Evolutionary conservation across 345 rosid species (phyloP), one percentile per base, ranked within the genome.

Genomic region (Populus euphratica): DNA sequence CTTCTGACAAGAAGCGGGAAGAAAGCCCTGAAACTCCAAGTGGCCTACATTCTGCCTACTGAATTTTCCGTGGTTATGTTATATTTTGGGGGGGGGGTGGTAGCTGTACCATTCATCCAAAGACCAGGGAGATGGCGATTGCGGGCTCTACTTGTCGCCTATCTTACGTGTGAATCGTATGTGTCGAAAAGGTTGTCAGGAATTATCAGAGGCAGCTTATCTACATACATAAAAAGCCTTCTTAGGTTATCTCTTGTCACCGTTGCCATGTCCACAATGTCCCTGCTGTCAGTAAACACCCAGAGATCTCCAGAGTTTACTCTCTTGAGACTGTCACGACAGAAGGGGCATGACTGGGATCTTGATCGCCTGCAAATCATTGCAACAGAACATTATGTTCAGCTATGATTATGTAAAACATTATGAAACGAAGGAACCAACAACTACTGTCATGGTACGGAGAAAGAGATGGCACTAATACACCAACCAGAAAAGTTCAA

Each of bases 271-370:
- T 78, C 80, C 18, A 72, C 80, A 5, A 72, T 17, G 35, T 78
- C 80, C 66, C 33, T 64, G 33, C 67, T 35, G 27, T 50, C 72
- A 2, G 66, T 50, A 3, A 72, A 50, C 2, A 78, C 38, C 76
- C 80, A 78, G 14, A 78, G 72, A 10, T 78, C 80, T 23, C 72
- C 76, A 5, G 76, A 78, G 52, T 78, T 72, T 36, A 72, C 80
- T 36, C 72, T 72, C 43, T 72, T 72, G 5, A 78, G 76, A 72
- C 76, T 72, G 72, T 78, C 80, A 0, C 75, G 80, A 9, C 76
- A 78, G 41, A 78, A 78, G 7, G 72, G 76, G 54, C 76, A 78
- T 36, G 76, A 65, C 67, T 72, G 80, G 23, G 80, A 78, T 50
- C 76, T 64, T 72, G 80, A 33, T 68, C 76, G 20, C 80, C 72